These are phyloP conservation scores for Pelomyxa schiedti DNA, from an alignment of 78 protist species.

Conservation along the genomic window DNA sequence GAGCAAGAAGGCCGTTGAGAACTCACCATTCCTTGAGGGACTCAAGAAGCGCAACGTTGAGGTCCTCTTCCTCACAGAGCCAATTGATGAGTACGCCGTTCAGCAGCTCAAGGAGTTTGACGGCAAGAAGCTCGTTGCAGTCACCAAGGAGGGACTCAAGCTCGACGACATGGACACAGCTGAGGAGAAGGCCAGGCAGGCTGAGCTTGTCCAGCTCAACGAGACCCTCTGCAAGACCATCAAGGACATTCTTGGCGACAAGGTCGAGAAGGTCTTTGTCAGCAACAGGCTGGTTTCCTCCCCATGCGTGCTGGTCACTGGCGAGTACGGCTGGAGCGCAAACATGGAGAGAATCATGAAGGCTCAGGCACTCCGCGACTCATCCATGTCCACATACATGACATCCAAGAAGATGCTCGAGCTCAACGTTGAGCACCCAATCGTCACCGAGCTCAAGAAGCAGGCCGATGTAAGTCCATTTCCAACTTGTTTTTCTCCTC, in stretches of 20 bases:
- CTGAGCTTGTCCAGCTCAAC: conserved; percentile 76
- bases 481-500: too few species aligned
- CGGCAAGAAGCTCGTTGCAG: conserved; percentile 94
- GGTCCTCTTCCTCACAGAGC: conserved; percentile 97
- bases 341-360: conserved; percentile 99
- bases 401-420: conserved; percentile 90
- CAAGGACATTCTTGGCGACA: conserved; percentile 98
- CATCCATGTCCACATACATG: conserved; percentile 91
- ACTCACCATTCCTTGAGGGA: conserved; percentile 92
- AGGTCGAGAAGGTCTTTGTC: conserved; percentile 94
- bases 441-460: conserved; percentile 77
- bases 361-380: conserved; percentile 97
- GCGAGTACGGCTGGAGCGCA: conserved; percentile 97
- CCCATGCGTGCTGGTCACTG: conserved; percentile 94
- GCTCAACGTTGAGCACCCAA: conserved; percentile 94
- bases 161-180: conserved; percentile 88
- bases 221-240: conserved; percentile 88
- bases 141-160: conserved; percentile 97
- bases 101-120: conserved; percentile 97
- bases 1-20: conserved; percentile 50
- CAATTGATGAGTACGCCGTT: conserved; percentile 99
- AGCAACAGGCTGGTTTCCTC: conserved; percentile 83
- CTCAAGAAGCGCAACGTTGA: conserved; percentile 70
- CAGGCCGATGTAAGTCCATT: conserved; percentile 53
- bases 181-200: conserved; percentile 85